These are phyloP conservation scores for Acacia melanoxylon DNA, from an alignment of 306 rosid species.

Conservation along the genomic window DNA sequence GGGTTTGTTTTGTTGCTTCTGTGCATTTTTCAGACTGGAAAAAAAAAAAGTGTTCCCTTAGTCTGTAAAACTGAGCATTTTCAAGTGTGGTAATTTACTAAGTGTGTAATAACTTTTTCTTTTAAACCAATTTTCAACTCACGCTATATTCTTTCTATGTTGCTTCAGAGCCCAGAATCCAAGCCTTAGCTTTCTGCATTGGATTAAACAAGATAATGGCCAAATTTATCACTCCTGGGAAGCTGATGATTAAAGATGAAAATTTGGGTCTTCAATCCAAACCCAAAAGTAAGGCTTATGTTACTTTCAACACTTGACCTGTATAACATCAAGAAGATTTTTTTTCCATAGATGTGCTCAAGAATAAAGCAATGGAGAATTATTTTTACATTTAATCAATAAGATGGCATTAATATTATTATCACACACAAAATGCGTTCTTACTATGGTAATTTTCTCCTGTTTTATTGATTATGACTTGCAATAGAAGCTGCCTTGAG, in stretches of 20 bases:
- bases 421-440: not conserved
- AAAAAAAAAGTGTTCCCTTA: not conserved
- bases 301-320: not conserved
- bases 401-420: not conserved
- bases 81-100: not conserved
- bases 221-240: slow-evolving; percentile 31
- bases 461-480: not conserved
- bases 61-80: not conserved
- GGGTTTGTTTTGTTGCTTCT: not conserved
- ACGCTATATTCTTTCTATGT: not conserved
- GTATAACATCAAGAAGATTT: not conserved
- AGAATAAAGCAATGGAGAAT: not conserved
- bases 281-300: slow-evolving; percentile 34
- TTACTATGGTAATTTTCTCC: slow-evolving; percentile 17
- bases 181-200: not conserved
- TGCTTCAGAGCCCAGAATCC: slow-evolving; percentile 16
- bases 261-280: slow-evolving; percentile 42
- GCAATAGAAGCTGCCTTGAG: slow-evolving; percentile 35
- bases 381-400: not conserved
- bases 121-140: not conserved
- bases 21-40: not conserved
- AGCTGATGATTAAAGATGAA: slow-evolving; percentile 48
- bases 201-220: slow-evolving; percentile 39
- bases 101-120: not conserved
- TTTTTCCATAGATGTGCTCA: not conserved